Conservation (phyloP, 2,329 filamentous ascomycete genomes). For the Sarocladium kiliense region DNA sequence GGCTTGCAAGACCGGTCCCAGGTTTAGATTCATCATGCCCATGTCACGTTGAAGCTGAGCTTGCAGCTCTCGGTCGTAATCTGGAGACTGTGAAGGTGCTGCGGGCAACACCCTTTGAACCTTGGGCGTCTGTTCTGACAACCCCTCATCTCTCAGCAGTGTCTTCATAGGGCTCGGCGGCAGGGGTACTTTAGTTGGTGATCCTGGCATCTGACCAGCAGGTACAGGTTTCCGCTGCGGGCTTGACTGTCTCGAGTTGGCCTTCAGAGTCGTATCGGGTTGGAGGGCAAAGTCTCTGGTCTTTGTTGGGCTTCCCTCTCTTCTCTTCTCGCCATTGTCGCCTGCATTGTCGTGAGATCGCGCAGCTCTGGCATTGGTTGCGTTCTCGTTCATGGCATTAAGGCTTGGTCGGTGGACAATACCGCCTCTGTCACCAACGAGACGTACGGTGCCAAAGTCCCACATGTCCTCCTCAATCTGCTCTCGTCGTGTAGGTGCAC, state of each 20-base stretch:
- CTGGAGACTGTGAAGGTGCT: slow-evolving; percentile 45
- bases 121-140: slow-evolving; percentile 39
- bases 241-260: slow-evolving; percentile 50
- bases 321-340: slow-evolving; percentile 47
- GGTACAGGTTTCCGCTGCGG: slow-evolving; percentile 54
- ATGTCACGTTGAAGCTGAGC: slow-evolving; percentile 61
- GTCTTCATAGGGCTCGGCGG: slow-evolving; percentile 38
- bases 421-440: slow-evolving; percentile 63
- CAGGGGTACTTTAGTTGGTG: slow-evolving; percentile 56
- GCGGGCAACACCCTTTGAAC: slow-evolving; percentile 42
- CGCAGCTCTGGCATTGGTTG: slow-evolving; percentile 67
- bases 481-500: slow-evolving; percentile 48
- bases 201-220: slow-evolving; percentile 26
- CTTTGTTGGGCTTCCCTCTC: slow-evolving; percentile 49
- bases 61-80: slow-evolving; percentile 57
- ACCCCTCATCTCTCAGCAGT: slow-evolving; percentile 21
- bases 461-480: slow-evolving; percentile 78
- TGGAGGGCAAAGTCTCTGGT: slow-evolving; percentile 38
- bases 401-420: slow-evolving; percentile 51
- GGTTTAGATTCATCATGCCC: slow-evolving; percentile 46
- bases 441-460: slow-evolving; percentile 95
- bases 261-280: slow-evolving; percentile 52
- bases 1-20: slow-evolving; percentile 13
- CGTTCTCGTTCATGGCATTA: slow-evolving; percentile 72
- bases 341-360: slow-evolving; percentile 42